These are phyloP conservation scores for Triticum turgidum DNA, from an alignment of 176 grass and related monocot genomes.

Conservation along the genomic window DNA sequence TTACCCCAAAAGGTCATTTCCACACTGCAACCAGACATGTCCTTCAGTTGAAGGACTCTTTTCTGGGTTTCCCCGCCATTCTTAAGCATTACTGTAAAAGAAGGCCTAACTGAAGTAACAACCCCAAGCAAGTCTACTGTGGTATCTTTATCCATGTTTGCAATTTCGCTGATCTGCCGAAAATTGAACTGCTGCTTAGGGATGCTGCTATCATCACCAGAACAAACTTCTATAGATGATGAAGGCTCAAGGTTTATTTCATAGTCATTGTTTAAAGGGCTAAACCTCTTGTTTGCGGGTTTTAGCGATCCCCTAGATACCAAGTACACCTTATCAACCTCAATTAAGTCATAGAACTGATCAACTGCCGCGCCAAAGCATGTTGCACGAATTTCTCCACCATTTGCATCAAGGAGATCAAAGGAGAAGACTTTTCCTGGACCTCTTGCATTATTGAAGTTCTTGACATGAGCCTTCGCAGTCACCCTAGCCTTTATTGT, in stretches of 20 bases:
- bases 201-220: conserved; percentile 58
- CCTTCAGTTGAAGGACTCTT: conserved; percentile 72
- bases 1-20: conserved; percentile 82
- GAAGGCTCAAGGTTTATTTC: conserved; percentile 52
- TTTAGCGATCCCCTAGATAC: conserved; percentile 73
- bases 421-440: conserved; percentile 82
- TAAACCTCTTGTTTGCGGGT: conserved; percentile 59
- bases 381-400: conserved; percentile 71
- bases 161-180: conserved; percentile 66
- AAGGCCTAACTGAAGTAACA: conserved; percentile 64
- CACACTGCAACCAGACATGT: conserved; percentile 74
- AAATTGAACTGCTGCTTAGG: conserved; percentile 73
- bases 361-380: conserved; percentile 62
- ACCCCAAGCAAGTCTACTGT: conserved; percentile 78
- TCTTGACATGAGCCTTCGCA: conserved; percentile 49
- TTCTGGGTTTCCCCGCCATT: conserved; percentile 60
- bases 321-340: conserved; percentile 79
- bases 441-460: conserved; percentile 46
- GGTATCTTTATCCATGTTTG: conserved; percentile 40
- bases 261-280: conserved; percentile 62
- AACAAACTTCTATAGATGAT: conserved; percentile 54
- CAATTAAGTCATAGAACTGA: conserved; percentile 61
- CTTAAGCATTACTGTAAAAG: conserved; percentile 53
- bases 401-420: conserved; percentile 71
- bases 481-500: conserved; percentile 89